phyloP scores from a whole-genome alignment of 257 asterid genomes.

The Nicotiana otophora region DNA sequence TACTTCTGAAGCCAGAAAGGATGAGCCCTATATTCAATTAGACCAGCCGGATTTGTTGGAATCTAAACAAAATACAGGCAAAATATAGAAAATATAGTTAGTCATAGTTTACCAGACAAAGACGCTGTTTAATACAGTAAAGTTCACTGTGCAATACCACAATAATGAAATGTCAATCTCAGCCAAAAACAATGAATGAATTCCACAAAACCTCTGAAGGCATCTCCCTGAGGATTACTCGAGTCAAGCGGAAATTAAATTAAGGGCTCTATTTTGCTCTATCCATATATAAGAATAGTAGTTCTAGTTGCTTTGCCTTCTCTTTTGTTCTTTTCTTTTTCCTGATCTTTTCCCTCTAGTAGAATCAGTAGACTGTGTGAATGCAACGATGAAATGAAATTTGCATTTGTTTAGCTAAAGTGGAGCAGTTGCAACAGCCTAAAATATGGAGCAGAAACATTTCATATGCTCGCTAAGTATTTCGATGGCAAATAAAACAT shows the following conservation, averaged over 20 bases:
- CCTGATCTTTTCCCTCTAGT: background rate
- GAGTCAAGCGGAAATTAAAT: background rate
- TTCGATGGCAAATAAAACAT: background rate
- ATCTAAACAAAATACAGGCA: constrained; percentile 38
- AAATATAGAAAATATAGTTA: constrained; percentile 6
- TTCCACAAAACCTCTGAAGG: background rate
- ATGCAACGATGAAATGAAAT: background rate
- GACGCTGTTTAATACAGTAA: background rate
- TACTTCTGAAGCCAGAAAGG: constrained; percentile 98
- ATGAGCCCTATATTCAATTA: constrained; percentile 95
- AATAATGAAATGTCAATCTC: background rate
- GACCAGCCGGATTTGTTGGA: constrained; percentile 81
- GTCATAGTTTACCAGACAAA: background rate
- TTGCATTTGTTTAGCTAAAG: background rate
- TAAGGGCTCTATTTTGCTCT: background rate
- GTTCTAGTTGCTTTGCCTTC: background rate
- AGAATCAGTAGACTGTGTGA: background rate
- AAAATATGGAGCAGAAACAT: background rate
- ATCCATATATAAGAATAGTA: background rate
- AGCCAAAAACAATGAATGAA: background rate
- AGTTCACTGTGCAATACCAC: background rate
- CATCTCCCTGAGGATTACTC: background rate
- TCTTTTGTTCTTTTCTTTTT: background rate
- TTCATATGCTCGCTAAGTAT: background rate
- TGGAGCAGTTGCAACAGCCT: background rate